phyloP scores from a whole-genome alignment of 441 rosid genomes.

The Viola pubescens region DNA sequence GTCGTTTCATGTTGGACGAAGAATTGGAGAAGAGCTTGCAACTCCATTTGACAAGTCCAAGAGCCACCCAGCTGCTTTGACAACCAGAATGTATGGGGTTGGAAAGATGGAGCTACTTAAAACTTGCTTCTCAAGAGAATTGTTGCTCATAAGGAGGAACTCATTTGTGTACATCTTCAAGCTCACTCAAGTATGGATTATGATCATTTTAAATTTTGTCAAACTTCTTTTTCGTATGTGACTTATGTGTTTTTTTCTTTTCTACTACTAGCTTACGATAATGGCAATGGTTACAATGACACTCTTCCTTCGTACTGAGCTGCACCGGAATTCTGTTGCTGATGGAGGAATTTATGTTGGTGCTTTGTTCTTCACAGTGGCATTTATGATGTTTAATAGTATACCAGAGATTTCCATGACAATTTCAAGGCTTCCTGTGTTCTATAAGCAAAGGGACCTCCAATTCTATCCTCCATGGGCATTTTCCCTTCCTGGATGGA shows the following conservation, averaged over 20 bases:
- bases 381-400: conserved; percentile 56
- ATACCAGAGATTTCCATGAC: conserved; percentile 72
- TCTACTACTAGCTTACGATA: conserved; percentile 33
- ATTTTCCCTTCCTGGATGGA: conserved; percentile 65
- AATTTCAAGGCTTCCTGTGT: conserved; percentile 60
- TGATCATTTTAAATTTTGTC: background rate
- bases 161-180: conserved; percentile 80
- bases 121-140: conserved; percentile 61
- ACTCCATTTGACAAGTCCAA: conserved; percentile 54
- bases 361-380: conserved; percentile 49
- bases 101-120: conserved; percentile 48
- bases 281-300: conserved; percentile 54
- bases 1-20: conserved; percentile 55
- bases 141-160: conserved; percentile 78
- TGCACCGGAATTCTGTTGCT: conserved; percentile 41
- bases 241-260: background rate
- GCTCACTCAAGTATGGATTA: conserved; percentile 43
- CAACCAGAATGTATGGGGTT: conserved; percentile 53
- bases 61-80: conserved; percentile 72
- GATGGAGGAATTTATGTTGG: conserved; percentile 67
- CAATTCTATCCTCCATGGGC: conserved; percentile 76
- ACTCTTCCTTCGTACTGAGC: conserved; percentile 52
- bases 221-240: background rate
- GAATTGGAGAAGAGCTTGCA: conserved; percentile 42
- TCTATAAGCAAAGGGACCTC: conserved; percentile 71